phyloP scores from a whole-genome alignment of 257 asterid species.

The Salvia hispanica region DNA sequence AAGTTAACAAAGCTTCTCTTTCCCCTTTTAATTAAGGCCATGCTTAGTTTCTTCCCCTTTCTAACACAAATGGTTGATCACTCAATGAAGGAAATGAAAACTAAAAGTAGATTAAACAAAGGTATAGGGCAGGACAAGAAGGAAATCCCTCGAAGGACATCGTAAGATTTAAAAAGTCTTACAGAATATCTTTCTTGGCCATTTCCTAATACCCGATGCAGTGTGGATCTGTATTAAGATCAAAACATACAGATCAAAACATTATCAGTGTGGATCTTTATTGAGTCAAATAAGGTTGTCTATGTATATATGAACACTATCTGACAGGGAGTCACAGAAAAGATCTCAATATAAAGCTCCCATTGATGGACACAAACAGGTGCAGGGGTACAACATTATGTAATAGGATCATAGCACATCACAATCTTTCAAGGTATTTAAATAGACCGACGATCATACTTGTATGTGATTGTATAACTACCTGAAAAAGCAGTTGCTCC shows the following conservation, averaged over 20 bases:
- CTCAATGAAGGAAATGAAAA: background rate
- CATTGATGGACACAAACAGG: no score
- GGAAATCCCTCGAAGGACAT: no score
- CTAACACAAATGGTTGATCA: conserved; percentile 5
- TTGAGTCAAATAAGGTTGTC: no score
- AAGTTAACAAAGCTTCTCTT: background rate
- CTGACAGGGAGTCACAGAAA: background rate
- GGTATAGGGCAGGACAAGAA: no score
- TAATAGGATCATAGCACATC: no score
- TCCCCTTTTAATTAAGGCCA: background rate
- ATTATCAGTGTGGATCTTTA: no score
- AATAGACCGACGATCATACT: background rate
- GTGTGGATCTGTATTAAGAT: conserved; percentile 66
- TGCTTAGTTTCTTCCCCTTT: conserved; percentile 2
- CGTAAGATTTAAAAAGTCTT: conserved; percentile 39
- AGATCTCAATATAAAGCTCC: background rate
- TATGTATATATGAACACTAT: conserved; percentile 11
- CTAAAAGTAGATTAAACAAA: background rate
- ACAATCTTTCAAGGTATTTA: no score
- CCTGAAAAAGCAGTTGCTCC: conserved; percentile 90
- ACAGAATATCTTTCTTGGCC: conserved; percentile 91
- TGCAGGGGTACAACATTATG: background rate
- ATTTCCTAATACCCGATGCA: conserved; percentile 81
- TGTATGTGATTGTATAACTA: conserved; percentile 27
- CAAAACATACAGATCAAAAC: no score